Base-by-base conservation (phyloP, 192 early-diverging fungal species). In the Tieghemiomyces parasiticus region DNA sequence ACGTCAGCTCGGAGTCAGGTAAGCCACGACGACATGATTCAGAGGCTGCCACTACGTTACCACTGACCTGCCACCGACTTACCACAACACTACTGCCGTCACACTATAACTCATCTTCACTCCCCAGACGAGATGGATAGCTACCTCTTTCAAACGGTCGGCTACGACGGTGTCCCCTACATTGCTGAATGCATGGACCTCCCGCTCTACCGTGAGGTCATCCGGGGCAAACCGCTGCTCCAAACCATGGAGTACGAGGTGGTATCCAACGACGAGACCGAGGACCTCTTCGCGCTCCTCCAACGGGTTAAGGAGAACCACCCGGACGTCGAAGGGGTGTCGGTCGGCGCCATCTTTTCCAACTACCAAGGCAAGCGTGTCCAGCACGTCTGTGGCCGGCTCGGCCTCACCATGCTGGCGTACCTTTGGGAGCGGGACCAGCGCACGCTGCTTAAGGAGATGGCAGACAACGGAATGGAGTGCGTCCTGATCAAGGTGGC, bases 321-420 rank as follows among this genome's bases (percentile, higher is more conserved):
- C 65, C 88, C 93, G 0, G 84, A 91, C 26, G 76, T 95, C 14
- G 66, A 88, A 60, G 95, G 74, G 19, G 90, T 99, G 4, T 87
- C 89, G 29, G 84, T 90, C 20, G 95, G 95, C 22, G 95, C 95
- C 1, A 99, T 99, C 55, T 76, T 99, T 56, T 96, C 93, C 3
- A 92, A 83, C 65, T 99, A 97, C 72, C 95, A 99, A 67, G 80
- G 93, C n/a, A 85, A 95, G 49, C 85, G 95, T 32, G 91, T 99
- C 3, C 92, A 99, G 67, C 73, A 93, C 71, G 89, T 99, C 75
- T 95, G 93, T 66, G 73, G 78, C 34, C 81, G 95, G 2, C 67
- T 99, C n/a, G 89, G 88, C 0, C 69, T 99, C 14, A 81, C 75
- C 9, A 81, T 89, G 35, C 70, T 95, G 26, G 78, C 90, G 0